A percentile compares a stretch with the other conserved stretches of the same genome.
These are phyloP conservation scores for Teunomyces gatunensis DNA, from an alignment of 805 yeast species.

Conservation along the genomic window DNA sequence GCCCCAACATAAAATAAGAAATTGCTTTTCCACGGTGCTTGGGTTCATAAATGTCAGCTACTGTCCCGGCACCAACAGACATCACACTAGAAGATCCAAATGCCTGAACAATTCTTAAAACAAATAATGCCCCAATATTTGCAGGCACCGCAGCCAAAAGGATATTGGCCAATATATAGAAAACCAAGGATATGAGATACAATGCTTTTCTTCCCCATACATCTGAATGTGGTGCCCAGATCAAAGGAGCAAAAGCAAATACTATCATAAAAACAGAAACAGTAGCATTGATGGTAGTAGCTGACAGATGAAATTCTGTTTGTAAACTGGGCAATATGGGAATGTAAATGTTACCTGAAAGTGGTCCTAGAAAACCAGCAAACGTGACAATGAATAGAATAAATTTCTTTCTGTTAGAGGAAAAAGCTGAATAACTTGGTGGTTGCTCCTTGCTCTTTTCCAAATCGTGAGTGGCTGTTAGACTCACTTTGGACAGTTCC, in stretches of 20 bases:
- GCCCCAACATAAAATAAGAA: constrained; percentile 37
- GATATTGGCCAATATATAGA: constrained; percentile 27
- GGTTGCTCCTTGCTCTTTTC: neutral
- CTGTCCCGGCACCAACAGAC: constrained; percentile 37
- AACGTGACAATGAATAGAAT: constrained; percentile 42
- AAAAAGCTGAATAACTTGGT: constrained; percentile 30
- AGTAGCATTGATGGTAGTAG: constrained; percentile 50
- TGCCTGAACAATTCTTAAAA: constrained; percentile 34
- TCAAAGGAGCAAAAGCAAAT: constrained; percentile 53
- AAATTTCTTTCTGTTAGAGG: constrained; percentile 25
- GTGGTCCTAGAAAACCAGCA: constrained; percentile 56
- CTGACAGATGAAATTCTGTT: constrained; percentile 37
- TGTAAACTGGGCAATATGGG: constrained; percentile 50
- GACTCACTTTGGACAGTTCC: neutral
- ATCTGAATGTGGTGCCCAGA: constrained; percentile 59
- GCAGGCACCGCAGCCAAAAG: constrained; percentile 31
- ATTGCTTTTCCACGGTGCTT: constrained; percentile 29
- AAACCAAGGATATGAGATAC: constrained; percentile 23
- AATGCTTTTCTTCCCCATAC: constrained; percentile 44
- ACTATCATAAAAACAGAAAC: constrained; percentile 58
- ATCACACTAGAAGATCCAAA: constrained; percentile 37
- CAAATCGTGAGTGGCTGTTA: neutral
- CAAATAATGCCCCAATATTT: constrained; percentile 26
- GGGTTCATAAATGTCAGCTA: constrained; percentile 33
- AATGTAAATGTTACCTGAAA: constrained; percentile 56